A percentile compares a stretch with the other conserved stretches of the same genome.
These are phyloP conservation scores for Dioszegia crocea DNA, from an alignment of 768 basidiomycete genomes.

Conservation along the genomic window DNA sequence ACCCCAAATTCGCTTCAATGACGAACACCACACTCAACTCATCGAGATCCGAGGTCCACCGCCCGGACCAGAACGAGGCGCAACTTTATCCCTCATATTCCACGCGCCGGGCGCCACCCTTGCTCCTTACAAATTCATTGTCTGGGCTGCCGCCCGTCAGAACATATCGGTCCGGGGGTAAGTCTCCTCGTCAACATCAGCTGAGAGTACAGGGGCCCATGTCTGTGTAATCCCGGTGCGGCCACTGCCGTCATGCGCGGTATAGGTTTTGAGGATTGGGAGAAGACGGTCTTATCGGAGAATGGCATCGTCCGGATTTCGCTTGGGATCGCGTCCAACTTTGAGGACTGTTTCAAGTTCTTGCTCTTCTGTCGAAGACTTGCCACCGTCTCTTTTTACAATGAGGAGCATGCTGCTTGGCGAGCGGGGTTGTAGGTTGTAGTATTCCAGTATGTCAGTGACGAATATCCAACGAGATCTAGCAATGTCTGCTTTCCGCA, in stretches of 20 bases:
- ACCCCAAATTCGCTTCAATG: neutral
- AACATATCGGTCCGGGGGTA: conserved; percentile 2
- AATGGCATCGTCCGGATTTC: neutral
- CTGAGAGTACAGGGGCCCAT: neutral
- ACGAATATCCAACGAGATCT: no score
- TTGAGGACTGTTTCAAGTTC: conserved; percentile 1
- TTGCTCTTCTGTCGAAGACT: neutral
- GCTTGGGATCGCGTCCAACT: conserved; percentile 5
- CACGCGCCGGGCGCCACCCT: neutral
- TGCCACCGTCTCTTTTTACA: neutral
- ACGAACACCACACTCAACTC: neutral
- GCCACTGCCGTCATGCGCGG: neutral
- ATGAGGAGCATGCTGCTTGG: neutral
- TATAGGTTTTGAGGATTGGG: conserved; percentile 5
- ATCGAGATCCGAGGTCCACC: neutral
- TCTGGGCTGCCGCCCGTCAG: conserved; percentile 1
- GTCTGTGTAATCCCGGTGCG: conserved; percentile 3
- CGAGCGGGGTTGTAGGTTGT: no score
- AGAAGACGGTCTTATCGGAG: neutral
- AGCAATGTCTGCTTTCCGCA: neutral
- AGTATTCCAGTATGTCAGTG: no score
- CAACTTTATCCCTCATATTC: neutral
- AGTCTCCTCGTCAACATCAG: neutral
- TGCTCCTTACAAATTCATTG: conserved; percentile 1
- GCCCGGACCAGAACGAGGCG: neutral